Percentiles rank a stretch among this genome's conserved stretches.
phyloP scores from a whole-genome alignment of 768 basidiomycete genomes.

The Leccinum boreale region DNA sequence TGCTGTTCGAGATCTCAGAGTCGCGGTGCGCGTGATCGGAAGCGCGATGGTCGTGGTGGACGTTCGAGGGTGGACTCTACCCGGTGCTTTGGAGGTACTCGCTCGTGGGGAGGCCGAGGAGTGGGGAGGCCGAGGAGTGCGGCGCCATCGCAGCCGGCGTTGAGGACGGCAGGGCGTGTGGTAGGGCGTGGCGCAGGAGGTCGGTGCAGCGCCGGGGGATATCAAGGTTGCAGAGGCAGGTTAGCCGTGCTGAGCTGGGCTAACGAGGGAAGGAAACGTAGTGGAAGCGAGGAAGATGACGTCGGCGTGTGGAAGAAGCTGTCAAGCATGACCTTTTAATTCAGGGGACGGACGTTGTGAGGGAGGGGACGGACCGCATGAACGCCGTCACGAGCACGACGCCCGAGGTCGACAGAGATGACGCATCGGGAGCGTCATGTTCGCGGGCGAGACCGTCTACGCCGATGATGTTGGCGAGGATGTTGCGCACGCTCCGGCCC shows the following conservation, averaged over 20 bases:
- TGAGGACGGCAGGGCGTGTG: constrained; percentile 74
- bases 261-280: constrained; percentile 21
- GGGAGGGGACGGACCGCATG: constrained; percentile 59
- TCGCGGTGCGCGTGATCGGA: constrained; percentile 15
- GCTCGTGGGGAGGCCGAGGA: constrained; percentile 74
- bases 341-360: neutral
- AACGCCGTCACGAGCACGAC: constrained; percentile 70
- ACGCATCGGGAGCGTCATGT: constrained; percentile 79
- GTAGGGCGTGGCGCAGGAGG: constrained; percentile 67
- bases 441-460: constrained; percentile 80
- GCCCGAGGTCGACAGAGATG: constrained; percentile 75
- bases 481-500: constrained; percentile 76
- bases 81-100: constrained; percentile 86
- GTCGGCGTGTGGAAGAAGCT: constrained; percentile 83
- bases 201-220: constrained; percentile 41
- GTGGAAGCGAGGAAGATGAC: constrained; percentile 61
- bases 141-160: constrained; percentile 78
- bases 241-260: neutral
- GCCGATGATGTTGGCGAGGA: constrained; percentile 72
- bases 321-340: neutral
- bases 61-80: constrained; percentile 29
- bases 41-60: neutral
- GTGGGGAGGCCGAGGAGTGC: constrained; percentile 75
- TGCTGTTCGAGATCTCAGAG: constrained; percentile 24
- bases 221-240: constrained; percentile 26